Evolutionary conservation across 2,329 filamentous ascomycete genomes (phyloP), one percentile per base, ranked within the genome.

Genomic region (Dothistroma pini): DNA sequence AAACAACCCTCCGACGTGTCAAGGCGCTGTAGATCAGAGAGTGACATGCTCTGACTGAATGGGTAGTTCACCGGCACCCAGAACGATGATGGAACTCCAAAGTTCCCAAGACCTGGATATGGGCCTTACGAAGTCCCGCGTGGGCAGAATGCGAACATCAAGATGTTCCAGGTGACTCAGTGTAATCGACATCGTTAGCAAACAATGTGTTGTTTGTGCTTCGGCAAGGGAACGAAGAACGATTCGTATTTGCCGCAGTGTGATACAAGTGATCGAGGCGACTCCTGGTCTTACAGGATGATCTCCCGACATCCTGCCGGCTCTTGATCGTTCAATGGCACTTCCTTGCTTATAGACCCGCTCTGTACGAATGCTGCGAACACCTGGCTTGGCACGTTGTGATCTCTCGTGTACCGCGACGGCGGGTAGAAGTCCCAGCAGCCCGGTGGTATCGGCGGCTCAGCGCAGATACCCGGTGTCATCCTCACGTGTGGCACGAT

Each of bases 101-200:
- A 71, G 0, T 83, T 83, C 62, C 80, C 80, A 1, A 70, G 73
- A 60, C 80, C 80, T 7, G 79, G 79, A 0, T 80, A 81, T 69
- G 80, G 80, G 1, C 80, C 80, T 1, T 82, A 79, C 65, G 60
- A 68, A 10, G 74, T 75, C 41, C 77, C 77, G 11, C 69, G 69
- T 48, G 75, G 75, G 6, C 71, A 75, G 65, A 62, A 84, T 77
- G 4, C 82, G 31, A 70, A 63, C 81, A 53, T 79, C 76, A 53
- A 68, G 71, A 58, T 76, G 71, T 34, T 66, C 50, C 59, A 54
- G 56, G 38, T 21, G 7, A 31, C 25, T 35, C 10, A 2, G 51
- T 16, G 25, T 35, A 29, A 34, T 21, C 11, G 34, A 5, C 2
- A 12, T 25, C 19, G 53, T 47, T 41, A 12, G 32, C 19, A 47